Evolutionary conservation across 1,284 basidiomycete species (phyloP).

Genomic region (Phylloboletellus chloephorus): DNA sequence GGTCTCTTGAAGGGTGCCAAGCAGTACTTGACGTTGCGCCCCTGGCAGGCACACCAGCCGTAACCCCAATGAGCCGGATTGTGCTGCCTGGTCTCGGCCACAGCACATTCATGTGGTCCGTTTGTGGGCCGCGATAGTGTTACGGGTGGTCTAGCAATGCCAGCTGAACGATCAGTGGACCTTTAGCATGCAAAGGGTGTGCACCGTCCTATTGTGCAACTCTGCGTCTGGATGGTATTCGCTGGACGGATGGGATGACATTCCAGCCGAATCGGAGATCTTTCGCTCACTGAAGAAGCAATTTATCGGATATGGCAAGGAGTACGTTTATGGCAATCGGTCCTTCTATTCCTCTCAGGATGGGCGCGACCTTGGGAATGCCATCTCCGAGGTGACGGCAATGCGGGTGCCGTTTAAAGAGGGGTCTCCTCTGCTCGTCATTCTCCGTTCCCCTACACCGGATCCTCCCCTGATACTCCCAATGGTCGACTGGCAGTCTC

Average conservation of each 20-base stretch:
- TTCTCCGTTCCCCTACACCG: conserved; percentile 1
- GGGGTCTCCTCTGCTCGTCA: not conserved
- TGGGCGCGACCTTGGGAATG: conserved; percentile 11
- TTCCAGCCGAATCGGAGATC: not conserved
- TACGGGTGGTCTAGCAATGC: no score
- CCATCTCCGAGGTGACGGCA: conserved; percentile 16
- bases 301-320: conserved; percentile 8
- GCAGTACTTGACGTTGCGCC: no score
- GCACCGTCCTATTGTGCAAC: no score
- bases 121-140: no score
- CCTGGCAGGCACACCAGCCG: no score
- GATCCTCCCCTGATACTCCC: conserved; percentile 1
- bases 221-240: no score
- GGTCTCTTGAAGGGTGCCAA: no score
- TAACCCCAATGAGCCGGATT: no score
- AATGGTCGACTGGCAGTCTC: conserved; percentile 59
- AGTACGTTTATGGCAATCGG: conserved; percentile 6
- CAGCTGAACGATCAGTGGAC: no score
- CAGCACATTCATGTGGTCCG: no score
- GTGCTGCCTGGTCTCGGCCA: no score
- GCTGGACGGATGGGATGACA: conserved; percentile 1
- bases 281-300: conserved; percentile 9
- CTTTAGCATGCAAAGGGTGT: no score
- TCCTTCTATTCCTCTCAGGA: conserved; percentile 10
- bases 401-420: conserved; percentile 17